phyloP scores from a whole-genome alignment of 352 stramenopile genomes.

The Peronosclerospora sorghi region DNA sequence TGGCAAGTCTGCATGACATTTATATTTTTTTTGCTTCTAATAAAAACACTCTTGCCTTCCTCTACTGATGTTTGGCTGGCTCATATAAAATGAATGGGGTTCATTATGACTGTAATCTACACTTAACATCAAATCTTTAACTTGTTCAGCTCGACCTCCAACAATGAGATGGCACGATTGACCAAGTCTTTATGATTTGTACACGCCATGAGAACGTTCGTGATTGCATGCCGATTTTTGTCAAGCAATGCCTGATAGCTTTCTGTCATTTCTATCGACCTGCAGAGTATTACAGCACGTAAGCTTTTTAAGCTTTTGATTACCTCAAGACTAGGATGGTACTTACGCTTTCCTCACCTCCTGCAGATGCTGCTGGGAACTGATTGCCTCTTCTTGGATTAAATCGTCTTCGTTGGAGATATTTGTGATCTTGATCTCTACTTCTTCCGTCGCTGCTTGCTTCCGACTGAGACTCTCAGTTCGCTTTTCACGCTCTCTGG shows the following conservation, averaged over 20 bases:
- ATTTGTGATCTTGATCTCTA: conserved; percentile 58
- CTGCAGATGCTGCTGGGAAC: conserved; percentile 30
- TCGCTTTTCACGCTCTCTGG: conserved; percentile 36
- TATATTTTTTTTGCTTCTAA: conserved; percentile 7
- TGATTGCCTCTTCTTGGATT: conserved; percentile 28
- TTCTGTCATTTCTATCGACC: conserved; percentile 36
- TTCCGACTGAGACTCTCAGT: conserved; percentile 38
- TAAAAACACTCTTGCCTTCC: too few relatives aligned
- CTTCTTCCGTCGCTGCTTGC: conserved; percentile 39
- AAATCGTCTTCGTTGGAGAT: conserved; percentile 56
- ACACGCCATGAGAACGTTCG: conserved; percentile 48
- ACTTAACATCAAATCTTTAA: conserved; percentile 31
- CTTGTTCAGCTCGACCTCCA: conserved; percentile 42
- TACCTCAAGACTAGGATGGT: background rate
- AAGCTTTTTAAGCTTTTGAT: background rate
- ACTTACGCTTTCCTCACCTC: conserved; percentile 51
- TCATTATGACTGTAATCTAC: too few relatives aligned
- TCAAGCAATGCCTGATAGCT: conserved; percentile 37
- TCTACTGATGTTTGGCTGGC: too few relatives aligned
- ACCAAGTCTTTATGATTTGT: conserved; percentile 59
- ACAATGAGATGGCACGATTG: conserved; percentile 43
- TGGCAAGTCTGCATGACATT: conserved; percentile 14
- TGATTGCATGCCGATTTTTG: conserved; percentile 51
- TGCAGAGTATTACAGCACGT: conserved; percentile 11
- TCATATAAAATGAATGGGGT: too few relatives aligned